Base-by-base conservation (phyloP, 139 green algal species). In the Auxenochlorella pyrenoidosa region DNA sequence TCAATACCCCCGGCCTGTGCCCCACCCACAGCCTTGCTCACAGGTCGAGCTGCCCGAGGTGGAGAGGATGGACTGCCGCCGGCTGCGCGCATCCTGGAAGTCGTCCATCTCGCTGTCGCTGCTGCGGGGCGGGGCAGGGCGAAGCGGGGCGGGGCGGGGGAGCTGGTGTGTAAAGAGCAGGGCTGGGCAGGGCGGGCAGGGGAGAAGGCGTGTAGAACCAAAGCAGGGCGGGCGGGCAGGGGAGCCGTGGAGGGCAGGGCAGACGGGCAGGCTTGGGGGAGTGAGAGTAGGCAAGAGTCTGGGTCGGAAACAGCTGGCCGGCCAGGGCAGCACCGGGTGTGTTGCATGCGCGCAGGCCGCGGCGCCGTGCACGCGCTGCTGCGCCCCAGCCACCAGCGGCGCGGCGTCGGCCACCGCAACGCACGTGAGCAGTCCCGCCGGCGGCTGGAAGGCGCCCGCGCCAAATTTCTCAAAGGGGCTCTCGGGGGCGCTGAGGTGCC, bases 101-200 rank as follows among this genome's bases (percentile, higher is more conserved):
- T 85, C 80, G 3, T 85, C 80, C 59, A 85, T 47, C 60, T 75
- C 80, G 40, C 80, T 76, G 54, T 83, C 78, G 30, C 78, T 83
- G 30, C 78, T 83, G 54, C 51, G 58, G 19, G 36, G 36, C 22
- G 54, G 43, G 16, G 21, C 15, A 36, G 19, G 5, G 22, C 1
- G 72, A 4, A 15, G 40, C 13, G 24, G 22, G 38, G 72, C 5
- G 5, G 38, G 40, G 38, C 5, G 6, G 38, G 72, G 36, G 10
- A 32, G 72, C 3, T 4, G 21, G 72, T 38, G 21, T 54, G 72
- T 38, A 32, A n/a, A 10, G 10, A 16, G 3, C 15, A 36, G 19
- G 22, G 22, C 1, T 38, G 38, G 38, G 40, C 40, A 34, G 22
- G 72, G 72, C 5, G 38, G 40, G 38, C 3, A 15, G 72, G 72